Percentiles rank a stretch among this genome's conserved stretches.
Conservation (phyloP, 768 basidiomycete genomes). For the Hypsizygus marmoreus region DNA sequence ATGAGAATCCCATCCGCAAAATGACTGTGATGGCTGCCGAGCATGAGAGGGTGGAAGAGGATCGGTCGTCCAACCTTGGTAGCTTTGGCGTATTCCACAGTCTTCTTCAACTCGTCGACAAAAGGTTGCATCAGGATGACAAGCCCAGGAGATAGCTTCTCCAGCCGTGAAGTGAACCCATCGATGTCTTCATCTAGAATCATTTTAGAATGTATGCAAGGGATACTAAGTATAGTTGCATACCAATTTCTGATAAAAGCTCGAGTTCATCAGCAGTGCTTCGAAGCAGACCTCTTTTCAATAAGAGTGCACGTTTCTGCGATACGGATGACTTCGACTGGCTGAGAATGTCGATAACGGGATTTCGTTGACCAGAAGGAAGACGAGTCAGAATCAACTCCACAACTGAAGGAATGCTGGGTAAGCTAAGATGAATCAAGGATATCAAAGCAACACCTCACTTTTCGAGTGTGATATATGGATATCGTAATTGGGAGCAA, state of each 20-base stretch:
- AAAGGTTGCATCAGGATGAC: constrained; percentile 47
- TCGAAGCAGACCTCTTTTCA: constrained; percentile 70
- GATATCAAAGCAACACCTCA: constrained; percentile 33
- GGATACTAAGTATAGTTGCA: constrained; percentile 14
- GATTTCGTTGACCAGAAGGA: constrained; percentile 52
- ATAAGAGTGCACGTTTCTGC: constrained; percentile 68
- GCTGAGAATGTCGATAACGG: constrained; percentile 65
- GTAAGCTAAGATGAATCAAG: constrained; percentile 3
- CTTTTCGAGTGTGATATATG: constrained; percentile 78
- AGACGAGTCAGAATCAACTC: constrained; percentile 65
- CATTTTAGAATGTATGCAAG: background rate
- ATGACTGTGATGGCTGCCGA: constrained; percentile 60
- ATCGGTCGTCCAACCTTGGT: constrained; percentile 68
- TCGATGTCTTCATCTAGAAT: constrained; percentile 64
- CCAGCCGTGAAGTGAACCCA: constrained; percentile 52
- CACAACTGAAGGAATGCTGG: constrained; percentile 51
- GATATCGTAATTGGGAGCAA: constrained; percentile 69
- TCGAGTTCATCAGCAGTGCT: constrained; percentile 77
- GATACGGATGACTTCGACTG: constrained; percentile 64
- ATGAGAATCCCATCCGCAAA: constrained; percentile 78
- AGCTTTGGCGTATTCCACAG: constrained; percentile 56
- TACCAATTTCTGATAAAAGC: constrained; percentile 62
- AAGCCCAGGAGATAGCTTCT: constrained; percentile 60
- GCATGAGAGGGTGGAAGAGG: constrained; percentile 73
- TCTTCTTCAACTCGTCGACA: constrained; percentile 63